Percentiles rank a stretch among this genome's conserved stretches.
These are phyloP conservation scores for Metschnikowia vanudenii DNA, from an alignment of 805 yeast genomes.

Conservation along the genomic window DNA sequence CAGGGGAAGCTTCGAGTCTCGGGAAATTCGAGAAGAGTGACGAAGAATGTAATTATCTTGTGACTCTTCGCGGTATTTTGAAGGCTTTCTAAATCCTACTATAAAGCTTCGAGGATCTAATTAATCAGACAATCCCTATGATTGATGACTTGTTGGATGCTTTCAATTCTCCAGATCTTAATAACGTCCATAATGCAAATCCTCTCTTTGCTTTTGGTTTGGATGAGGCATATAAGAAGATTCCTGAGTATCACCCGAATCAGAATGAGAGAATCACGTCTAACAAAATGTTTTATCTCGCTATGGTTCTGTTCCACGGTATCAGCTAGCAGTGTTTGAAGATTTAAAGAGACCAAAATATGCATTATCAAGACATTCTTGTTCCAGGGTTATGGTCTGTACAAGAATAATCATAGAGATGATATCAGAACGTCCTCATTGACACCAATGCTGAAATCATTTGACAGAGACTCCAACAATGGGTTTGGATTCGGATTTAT, in stretches of 20 bases:
- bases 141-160: not conserved
- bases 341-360: not conserved
- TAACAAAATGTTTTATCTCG: conserved; percentile 4
- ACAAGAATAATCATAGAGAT: not conserved
- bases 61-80: not conserved
- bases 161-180: not conserved
- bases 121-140: conserved; percentile 2
- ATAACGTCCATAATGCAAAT: not conserved
- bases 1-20: not conserved
- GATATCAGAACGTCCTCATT: not conserved
- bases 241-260: conserved; percentile 1
- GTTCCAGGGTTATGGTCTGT: not conserved
- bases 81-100: not conserved
- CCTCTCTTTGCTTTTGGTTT: too few species aligned
- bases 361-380: not conserved
- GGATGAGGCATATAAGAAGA: not conserved
- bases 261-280: not conserved
- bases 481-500: too few species aligned
- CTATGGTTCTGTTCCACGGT: conserved; percentile 5
- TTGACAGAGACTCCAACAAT: too few species aligned
- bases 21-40: conserved; percentile 1
- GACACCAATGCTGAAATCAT: not conserved
- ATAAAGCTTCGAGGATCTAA: conserved; percentile 1
- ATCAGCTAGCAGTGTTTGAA: not conserved
- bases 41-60: conserved; percentile 4